phyloP scores from a whole-genome alignment of 2,329 filamentous ascomycete species.

The Claviceps sp. region DNA sequence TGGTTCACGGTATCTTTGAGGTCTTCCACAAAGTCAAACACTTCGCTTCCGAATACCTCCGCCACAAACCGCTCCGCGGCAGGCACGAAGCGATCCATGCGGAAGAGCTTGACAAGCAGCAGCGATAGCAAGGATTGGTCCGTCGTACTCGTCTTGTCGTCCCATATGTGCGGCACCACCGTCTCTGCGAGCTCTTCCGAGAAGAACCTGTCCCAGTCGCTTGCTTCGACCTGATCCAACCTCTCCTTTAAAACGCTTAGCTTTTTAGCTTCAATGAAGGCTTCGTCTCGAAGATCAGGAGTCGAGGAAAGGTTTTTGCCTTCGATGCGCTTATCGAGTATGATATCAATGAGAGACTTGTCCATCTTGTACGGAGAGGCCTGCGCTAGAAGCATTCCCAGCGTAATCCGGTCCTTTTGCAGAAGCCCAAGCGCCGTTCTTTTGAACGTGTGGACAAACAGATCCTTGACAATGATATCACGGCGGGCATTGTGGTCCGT shows the following conservation, averaged over 20 bases:
- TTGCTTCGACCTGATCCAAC: slow-evolving; percentile 46
- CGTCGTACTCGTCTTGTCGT: slow-evolving; percentile 44
- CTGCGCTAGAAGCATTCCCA: slow-evolving; percentile 90
- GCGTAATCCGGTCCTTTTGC: slow-evolving; percentile 85
- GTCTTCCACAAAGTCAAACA: slow-evolving; percentile 77
- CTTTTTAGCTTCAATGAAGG: slow-evolving; percentile 53
- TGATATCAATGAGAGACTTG: slow-evolving; percentile 70
- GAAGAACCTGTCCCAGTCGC: slow-evolving; percentile 72
- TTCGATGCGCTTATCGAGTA: slow-evolving; percentile 65
- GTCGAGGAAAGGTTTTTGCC: slow-evolving; percentile 69
- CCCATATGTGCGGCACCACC: slow-evolving; percentile 65
- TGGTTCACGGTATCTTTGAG: slow-evolving; percentile 73
- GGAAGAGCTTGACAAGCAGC: slow-evolving; percentile 84
- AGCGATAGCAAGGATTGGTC: slow-evolving; percentile 75
- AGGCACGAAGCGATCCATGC: slow-evolving; percentile 89
- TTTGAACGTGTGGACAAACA: slow-evolving; percentile 86
- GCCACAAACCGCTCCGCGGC: slow-evolving; percentile 82
- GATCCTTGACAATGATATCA: slow-evolving; percentile 78
- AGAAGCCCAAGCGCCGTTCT: slow-evolving; percentile 85
- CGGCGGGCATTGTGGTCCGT: slow-evolving; percentile 67
- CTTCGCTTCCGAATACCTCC: slow-evolving; percentile 67
- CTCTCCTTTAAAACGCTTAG: slow-evolving; percentile 61
- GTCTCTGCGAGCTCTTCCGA: slow-evolving; percentile 78
- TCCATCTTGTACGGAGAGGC: slow-evolving; percentile 96
- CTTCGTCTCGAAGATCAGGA: slow-evolving; percentile 48